Conservation (phyloP, 2,329 filamentous ascomycete species). For the Penicillium digitatum region DNA sequence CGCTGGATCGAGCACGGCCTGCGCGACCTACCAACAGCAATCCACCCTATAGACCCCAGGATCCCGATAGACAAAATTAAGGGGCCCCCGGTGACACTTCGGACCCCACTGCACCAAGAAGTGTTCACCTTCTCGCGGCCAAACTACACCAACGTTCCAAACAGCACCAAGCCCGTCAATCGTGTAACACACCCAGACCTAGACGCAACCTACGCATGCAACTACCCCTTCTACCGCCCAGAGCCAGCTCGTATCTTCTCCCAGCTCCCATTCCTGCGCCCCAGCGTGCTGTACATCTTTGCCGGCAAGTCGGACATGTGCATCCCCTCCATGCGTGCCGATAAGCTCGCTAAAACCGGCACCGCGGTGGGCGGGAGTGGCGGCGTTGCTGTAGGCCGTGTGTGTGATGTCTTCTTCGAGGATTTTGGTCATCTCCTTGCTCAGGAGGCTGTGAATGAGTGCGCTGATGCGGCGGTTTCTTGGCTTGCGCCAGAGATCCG, state of each 20-base stretch:
- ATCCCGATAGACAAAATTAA: constrained; percentile 6
- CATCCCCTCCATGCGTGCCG: constrained; percentile 36
- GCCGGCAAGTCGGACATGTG: constrained; percentile 44
- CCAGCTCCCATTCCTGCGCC: constrained; percentile 43
- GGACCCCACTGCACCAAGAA: constrained; percentile 84
- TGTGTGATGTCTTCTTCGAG: constrained; percentile 61
- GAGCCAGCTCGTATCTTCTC: constrained; percentile 40
- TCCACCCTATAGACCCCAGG: constrained; percentile 30
- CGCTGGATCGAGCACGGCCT: constrained; percentile 70
- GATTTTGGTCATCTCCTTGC: constrained; percentile 74
- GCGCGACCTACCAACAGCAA: constrained; percentile 65
- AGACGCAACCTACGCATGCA: constrained; percentile 28
- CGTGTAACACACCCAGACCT: constrained; percentile 47
- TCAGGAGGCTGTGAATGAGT: constrained; percentile 68
- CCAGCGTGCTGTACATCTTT: constrained; percentile 46
- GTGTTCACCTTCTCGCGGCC: constrained; percentile 54
- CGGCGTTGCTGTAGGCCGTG: constrained; percentile 63
- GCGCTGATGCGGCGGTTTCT: constrained; percentile 56
- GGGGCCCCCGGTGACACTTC: constrained; percentile 58
- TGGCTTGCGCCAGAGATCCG: constrained; percentile 58
- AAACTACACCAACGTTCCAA: constrained; percentile 58
- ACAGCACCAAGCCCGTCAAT: constrained; percentile 35
- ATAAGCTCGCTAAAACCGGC: constrained; percentile 43
- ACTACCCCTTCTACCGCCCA: constrained; percentile 44
- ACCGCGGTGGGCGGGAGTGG: constrained; percentile 41